phyloP scores from a whole-genome alignment of 768 basidiomycete genomes.

The Leucosporidium scottii region DNA sequence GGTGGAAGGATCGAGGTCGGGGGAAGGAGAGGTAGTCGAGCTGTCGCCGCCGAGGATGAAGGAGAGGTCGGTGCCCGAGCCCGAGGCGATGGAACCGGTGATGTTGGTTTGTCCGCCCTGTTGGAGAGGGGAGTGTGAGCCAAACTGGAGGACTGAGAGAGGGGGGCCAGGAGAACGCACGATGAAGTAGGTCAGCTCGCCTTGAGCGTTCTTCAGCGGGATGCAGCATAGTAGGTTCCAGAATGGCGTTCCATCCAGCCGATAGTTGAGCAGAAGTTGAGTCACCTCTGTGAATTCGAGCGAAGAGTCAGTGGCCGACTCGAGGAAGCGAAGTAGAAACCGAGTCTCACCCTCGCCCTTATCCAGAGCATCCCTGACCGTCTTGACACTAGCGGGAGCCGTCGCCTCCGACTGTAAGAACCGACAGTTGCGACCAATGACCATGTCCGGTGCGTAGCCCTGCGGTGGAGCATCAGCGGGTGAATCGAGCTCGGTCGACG shows the following conservation, averaged over 20 bases:
- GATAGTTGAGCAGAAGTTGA: slow-evolving; percentile 19
- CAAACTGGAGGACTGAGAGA: neutral
- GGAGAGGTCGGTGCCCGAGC: slow-evolving; percentile 1
- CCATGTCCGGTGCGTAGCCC: neutral
- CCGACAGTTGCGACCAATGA: slow-evolving; percentile 18
- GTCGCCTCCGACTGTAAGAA: slow-evolving; percentile 21
- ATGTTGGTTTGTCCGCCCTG: slow-evolving; percentile 17
- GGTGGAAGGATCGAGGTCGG: neutral
- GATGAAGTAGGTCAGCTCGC: slow-evolving; percentile 18
- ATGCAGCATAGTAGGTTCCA: slow-evolving; percentile 19
- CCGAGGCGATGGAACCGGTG: slow-evolving; percentile 12
- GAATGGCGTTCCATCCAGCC: slow-evolving; percentile 2
- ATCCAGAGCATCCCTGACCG: slow-evolving; percentile 7
- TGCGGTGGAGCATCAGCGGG: neutral
- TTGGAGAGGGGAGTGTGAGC: neutral
- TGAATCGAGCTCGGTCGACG: neutral
- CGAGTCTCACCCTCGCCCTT: slow-evolving; percentile 10
- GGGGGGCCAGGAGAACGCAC: neutral
- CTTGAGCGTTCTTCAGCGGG: slow-evolving; percentile 18
- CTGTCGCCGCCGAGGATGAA: neutral
- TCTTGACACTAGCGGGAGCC: neutral
- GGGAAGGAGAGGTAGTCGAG: neutral
- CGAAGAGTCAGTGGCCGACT: too few relatives aligned
- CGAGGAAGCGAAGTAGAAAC: neutral
- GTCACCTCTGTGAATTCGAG: slow-evolving; percentile 5